Evolutionary conservation across 495 filamentous ascomycete species (phyloP), one percentile per base, ranked within the genome.

Genomic region (Ramalina peruviana): DNA sequence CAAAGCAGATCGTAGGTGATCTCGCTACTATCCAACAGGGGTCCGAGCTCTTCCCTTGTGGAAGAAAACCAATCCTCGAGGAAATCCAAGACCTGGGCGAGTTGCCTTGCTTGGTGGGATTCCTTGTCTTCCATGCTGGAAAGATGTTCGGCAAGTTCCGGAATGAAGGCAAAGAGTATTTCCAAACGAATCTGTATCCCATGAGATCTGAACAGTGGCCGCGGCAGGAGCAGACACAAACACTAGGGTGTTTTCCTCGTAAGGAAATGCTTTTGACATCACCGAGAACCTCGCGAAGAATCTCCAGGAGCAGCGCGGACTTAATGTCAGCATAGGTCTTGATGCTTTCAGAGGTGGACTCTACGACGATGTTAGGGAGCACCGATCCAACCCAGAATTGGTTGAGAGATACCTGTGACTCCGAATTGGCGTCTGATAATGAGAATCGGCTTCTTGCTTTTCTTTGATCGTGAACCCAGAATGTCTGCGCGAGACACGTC

Each of bases 1-100:
- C 64, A 72, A 20, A 73, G 64, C 27, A 73, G 62, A 26, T 72
- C 66, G 49, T 67, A 72, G 9, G 66, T 70, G 41, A 72, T 72
- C 54, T 73, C 58, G 23, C 63, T 50, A 50, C 63, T 48, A 45
- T 60, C 45, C 11, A 72, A 54, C 21, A 74, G 66, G 48, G 66
- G 56, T 12, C 54, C 52, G 13, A 74, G 58, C 41, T 56, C 60
- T 45, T 69, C 50, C 12, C 48, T 59, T 46, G 60, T 66, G 11
- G 60, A 49, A 30, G 54, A 41, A 54, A 68, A 72, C 52, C 60
- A 54, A 11, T 54, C 46, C 49, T 65, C 56, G 38, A 74, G 55
- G 52, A 66, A 64, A 19, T 71, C 54, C 25, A 69, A 59, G 16
- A 73, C 61, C 40, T 72, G 50, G 36, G 56, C 58, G 53, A 72